Conservation (phyloP, 192 early-diverging fungal species). For the Obelidium mucronatum region DNA sequence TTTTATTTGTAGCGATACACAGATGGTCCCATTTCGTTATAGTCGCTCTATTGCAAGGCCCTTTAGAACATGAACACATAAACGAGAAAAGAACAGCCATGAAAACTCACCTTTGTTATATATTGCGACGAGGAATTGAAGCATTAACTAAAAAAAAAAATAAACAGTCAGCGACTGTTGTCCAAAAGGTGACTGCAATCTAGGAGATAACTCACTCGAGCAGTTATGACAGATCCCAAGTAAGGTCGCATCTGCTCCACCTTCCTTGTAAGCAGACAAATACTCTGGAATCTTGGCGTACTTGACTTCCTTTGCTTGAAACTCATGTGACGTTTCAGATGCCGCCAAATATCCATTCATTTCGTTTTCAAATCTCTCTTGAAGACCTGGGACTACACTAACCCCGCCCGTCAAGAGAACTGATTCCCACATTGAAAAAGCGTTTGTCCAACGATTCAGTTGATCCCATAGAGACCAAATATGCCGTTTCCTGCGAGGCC, state of each 20-base stretch:
- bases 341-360: slow-evolving; percentile 67
- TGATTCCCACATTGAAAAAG: slow-evolving; percentile 81
- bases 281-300: slow-evolving; percentile 88
- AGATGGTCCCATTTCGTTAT: slow-evolving; percentile 89
- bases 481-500: slow-evolving; percentile 68
- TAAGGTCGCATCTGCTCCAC: slow-evolving; percentile 73
- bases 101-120: too few relatives aligned
- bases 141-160: not conserved
- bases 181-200: not conserved
- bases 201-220: slow-evolving; percentile 78
- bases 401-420: slow-evolving; percentile 86
- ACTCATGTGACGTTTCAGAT: slow-evolving; percentile 86
- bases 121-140: slow-evolving; percentile 31
- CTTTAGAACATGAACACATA: slow-evolving; percentile 44
- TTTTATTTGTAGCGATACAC: slow-evolving; percentile 64
- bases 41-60: slow-evolving; percentile 83
- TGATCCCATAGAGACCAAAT: slow-evolving; percentile 62
- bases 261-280: slow-evolving; percentile 77
- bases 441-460: slow-evolving; percentile 78
- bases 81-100: too few relatives aligned
- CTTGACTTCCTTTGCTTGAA: slow-evolving; percentile 83
- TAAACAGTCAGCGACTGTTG: too few relatives aligned
- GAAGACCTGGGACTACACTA: slow-evolving; percentile 57
- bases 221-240: slow-evolving; percentile 87
- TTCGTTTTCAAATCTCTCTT: slow-evolving; percentile 74